Percentiles rank a stretch among this genome's conserved stretches.
These are phyloP conservation scores for Mycena olivaceomarginata DNA, from an alignment of 768 basidiomycete species.

Conservation along the genomic window DNA sequence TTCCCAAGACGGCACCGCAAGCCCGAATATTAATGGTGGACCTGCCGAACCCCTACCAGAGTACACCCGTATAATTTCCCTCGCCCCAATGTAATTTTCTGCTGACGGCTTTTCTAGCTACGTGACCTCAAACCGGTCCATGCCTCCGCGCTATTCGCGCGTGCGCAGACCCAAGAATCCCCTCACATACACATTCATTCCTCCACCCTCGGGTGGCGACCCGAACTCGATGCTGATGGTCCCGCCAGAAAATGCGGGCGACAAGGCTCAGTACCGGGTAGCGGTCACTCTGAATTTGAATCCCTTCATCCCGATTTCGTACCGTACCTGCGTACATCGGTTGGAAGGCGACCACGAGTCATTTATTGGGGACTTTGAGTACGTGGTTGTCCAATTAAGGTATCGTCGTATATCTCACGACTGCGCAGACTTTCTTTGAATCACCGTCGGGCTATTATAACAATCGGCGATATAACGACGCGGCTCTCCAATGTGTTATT, in stretches of 20 bases:
- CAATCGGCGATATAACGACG: slow-evolving; percentile 61
- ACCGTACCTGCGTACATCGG: slow-evolving; percentile 61
- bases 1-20: slow-evolving; percentile 26
- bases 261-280: slow-evolving; percentile 58
- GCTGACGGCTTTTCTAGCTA: slow-evolving; percentile 26
- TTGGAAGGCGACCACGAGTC: slow-evolving; percentile 50
- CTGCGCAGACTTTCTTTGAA: slow-evolving; percentile 61
- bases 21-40: slow-evolving; percentile 4
- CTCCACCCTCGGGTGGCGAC: slow-evolving; percentile 22
- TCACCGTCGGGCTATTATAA: slow-evolving; percentile 62
- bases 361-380: slow-evolving; percentile 62
- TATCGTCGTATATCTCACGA: not conserved
- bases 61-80: slow-evolving; percentile 42
- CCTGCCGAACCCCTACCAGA: slow-evolving; percentile 41
- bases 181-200: slow-evolving; percentile 35
- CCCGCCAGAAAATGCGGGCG: slow-evolving; percentile 40
- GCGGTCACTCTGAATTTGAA: slow-evolving; percentile 65
- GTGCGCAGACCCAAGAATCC: slow-evolving; percentile 40
- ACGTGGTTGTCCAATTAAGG: slow-evolving; percentile 16
- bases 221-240: slow-evolving; percentile 39
- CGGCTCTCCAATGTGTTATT: slow-evolving; percentile 62
- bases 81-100: not conserved
- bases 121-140: slow-evolving; percentile 32
- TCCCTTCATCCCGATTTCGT: slow-evolving; percentile 67
- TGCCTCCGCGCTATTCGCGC: slow-evolving; percentile 41